Percentiles rank a stretch among this genome's conserved stretches.
Evolutionary conservation across 768 basidiomycete genomes (phyloP).

Genomic region (Russula sp.): DNA sequence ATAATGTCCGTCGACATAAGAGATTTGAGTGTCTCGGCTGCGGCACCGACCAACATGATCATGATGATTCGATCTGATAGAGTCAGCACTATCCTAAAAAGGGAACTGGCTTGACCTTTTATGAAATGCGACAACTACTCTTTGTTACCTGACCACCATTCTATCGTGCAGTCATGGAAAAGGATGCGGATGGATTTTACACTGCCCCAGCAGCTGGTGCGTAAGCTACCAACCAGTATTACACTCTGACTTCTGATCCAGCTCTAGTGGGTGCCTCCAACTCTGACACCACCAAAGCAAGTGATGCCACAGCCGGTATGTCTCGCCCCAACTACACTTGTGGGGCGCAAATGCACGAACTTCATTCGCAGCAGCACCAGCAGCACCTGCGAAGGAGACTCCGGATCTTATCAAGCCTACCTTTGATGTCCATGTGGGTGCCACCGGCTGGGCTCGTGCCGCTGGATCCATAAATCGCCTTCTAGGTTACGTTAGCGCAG

Average conservation of each 20-base stretch:
- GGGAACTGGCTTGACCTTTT: neutral
- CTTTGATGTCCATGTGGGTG: constrained; percentile 73
- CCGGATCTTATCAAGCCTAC: constrained; percentile 71
- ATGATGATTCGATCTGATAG: neutral
- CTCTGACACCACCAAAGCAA: neutral
- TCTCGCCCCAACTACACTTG: neutral
- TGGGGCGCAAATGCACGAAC: neutral
- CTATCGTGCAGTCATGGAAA: constrained; percentile 43
- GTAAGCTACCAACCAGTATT: neutral
- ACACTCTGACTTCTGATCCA: neutral
- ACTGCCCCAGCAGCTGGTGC: constrained; percentile 46
- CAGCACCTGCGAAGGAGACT: constrained; percentile 23
- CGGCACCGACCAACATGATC: neutral
- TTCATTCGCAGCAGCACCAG: neutral
- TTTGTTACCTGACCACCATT: constrained; percentile 1
- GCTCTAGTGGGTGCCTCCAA: neutral
- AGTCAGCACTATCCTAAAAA: neutral
- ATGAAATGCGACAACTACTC: neutral
- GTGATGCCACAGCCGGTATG: constrained; percentile 8
- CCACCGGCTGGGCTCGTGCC: neutral
- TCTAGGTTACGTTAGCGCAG: constrained; percentile 90
- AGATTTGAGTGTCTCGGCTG: neutral
- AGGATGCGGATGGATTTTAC: constrained; percentile 79
- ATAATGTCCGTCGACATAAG: constrained; percentile 9
- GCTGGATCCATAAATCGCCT: neutral